A percentile compares a stretch with the other conserved stretches of the same genome.
Conservation (phyloP, 768 basidiomycete species). For the Mycena alexandri region DNA sequence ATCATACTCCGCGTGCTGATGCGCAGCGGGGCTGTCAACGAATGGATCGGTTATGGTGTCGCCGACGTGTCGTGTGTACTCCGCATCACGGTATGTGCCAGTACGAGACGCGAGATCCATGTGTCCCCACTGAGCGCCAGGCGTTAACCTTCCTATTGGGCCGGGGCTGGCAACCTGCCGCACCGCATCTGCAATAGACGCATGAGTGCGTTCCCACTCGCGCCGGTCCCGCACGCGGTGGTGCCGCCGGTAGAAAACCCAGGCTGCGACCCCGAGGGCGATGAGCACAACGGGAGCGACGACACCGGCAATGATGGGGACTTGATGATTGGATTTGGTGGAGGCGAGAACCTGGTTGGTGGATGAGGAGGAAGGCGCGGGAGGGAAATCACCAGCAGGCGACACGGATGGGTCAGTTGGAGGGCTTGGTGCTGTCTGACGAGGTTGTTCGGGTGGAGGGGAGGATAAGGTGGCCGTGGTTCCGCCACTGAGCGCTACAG, state of each 20-base stretch:
- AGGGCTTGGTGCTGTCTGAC: background rate
- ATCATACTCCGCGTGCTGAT: background rate
- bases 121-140: conserved; percentile 8
- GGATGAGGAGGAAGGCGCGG: background rate
- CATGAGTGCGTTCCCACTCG: conserved; percentile 37
- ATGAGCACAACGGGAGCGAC: conserved; percentile 15
- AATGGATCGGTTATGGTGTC: conserved; percentile 15
- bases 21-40: background rate
- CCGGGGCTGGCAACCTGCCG: conserved; percentile 15
- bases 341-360: background rate
- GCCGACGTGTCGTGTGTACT: background rate
- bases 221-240: conserved; percentile 28
- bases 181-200: conserved; percentile 28
- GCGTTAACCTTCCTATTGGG: background rate
- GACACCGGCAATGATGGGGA: conserved; percentile 27
- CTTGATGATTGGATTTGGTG: conserved; percentile 2
- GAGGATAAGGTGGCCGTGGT: background rate
- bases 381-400: background rate
- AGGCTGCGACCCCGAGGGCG: conserved; percentile 1
- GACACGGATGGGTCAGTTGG: background rate
- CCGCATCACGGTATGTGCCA: background rate
- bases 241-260: conserved; percentile 24
- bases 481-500: background rate
- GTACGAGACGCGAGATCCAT: background rate
- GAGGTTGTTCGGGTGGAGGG: no score